Conservation (phyloP, 139 green algal species). For the Coelastrella sp. region DNA sequence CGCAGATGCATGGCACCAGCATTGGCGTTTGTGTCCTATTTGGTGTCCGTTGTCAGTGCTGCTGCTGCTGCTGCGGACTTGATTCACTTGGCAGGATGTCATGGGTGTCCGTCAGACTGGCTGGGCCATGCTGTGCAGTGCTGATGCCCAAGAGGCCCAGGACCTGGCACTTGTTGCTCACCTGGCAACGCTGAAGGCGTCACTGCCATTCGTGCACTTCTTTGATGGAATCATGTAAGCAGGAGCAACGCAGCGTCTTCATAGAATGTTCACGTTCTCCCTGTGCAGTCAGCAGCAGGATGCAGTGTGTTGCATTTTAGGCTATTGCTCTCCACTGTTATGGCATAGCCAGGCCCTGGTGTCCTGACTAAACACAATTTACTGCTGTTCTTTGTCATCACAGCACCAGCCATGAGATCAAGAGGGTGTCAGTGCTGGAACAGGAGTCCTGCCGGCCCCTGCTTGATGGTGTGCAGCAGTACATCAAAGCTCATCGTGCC, state of each 20-base stretch:
- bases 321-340: neutral
- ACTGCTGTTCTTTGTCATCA: neutral
- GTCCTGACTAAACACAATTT: neutral
- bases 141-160: slow-evolving; percentile 69
- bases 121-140: slow-evolving; percentile 63
- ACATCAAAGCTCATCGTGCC: slow-evolving; percentile 42
- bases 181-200: slow-evolving; percentile 59
- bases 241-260: neutral
- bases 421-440: slow-evolving; percentile 15
- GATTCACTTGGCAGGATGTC: slow-evolving; percentile 44
- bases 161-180: slow-evolving; percentile 66
- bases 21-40: neutral
- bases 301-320: neutral
- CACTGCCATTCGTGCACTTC: slow-evolving; percentile 34
- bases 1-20: neutral
- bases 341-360: neutral
- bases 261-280: neutral
- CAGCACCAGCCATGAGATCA: slow-evolving; percentile 45
- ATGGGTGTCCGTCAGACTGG: slow-evolving; percentile 65
- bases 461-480: slow-evolving; percentile 28
- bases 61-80: neutral
- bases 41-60: neutral
- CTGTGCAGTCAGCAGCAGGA: neutral
- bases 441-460: slow-evolving; percentile 41
- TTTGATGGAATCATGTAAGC: slow-evolving; percentile 33